These are phyloP conservation scores for Leishmania arabica DNA, from an alignment of 208 protist genomes.

Conservation along the genomic window DNA sequence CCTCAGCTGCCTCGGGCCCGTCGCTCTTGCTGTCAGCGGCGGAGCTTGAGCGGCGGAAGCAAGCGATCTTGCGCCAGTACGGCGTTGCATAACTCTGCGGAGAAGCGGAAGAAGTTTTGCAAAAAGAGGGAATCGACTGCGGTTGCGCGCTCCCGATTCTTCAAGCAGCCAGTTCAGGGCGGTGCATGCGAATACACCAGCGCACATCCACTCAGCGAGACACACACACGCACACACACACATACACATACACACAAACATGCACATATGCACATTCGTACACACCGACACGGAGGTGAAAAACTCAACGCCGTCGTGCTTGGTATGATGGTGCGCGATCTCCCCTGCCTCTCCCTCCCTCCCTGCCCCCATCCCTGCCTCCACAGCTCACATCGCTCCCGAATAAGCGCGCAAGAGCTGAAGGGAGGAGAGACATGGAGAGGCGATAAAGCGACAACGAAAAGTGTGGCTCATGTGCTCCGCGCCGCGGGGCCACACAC, in stretches of 20 bases:
- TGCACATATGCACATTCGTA: not conserved
- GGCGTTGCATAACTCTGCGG: conserved; percentile 1
- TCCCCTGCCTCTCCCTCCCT: not conserved
- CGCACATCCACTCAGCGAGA: not conserved
- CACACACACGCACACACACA: not conserved
- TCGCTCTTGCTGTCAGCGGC: conserved; percentile 49
- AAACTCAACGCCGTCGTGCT: not conserved
- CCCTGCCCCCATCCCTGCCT: not conserved
- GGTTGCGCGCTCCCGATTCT: not conserved
- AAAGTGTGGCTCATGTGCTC: not conserved
- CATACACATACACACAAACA: not conserved
- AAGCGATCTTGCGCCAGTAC: conserved; percentile 91
- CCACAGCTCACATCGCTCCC: not conserved
- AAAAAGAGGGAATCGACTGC: not conserved
- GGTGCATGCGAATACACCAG: not conserved
- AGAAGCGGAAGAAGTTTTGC: not conserved
- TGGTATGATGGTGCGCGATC: not conserved
- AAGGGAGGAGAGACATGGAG: not conserved
- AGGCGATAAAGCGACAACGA: not conserved
- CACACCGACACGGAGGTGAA: not conserved
- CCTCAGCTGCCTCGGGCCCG: not conserved
- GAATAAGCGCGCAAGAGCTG: not conserved
- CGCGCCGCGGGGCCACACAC: too few species aligned
- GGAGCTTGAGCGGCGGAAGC: conserved; percentile 90
- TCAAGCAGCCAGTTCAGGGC: not conserved